These are phyloP conservation scores for Coffea humblotiana DNA, from an alignment of 305 asterid species.

Conservation along the genomic window DNA sequence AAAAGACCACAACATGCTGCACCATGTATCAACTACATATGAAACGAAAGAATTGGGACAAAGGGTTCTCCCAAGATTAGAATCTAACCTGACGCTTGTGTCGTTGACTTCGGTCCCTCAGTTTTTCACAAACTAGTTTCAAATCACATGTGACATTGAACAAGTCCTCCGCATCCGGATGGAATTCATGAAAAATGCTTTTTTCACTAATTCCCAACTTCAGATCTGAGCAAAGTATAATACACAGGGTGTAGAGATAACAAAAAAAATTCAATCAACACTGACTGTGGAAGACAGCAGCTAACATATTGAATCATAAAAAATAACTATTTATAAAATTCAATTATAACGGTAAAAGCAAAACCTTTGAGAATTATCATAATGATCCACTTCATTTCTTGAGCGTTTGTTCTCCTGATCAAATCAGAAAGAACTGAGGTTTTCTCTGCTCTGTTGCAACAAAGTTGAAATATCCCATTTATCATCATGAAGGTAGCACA, in stretches of 20 bases:
- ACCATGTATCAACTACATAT: background rate
- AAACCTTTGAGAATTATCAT: slow-evolving; percentile 96
- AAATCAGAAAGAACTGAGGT: slow-evolving; percentile 66
- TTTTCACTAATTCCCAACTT: slow-evolving; percentile 93
- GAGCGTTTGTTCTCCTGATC: slow-evolving; percentile 83
- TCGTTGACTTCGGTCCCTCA: slow-evolving; percentile 79
- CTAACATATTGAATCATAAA: background rate
- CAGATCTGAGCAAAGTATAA: slow-evolving; percentile 53
- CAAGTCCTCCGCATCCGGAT: slow-evolving; percentile 97
- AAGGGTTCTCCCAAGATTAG: background rate
- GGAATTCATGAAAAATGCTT: slow-evolving; percentile 93
- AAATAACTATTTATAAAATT: background rate
- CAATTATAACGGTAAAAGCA: slow-evolving; percentile 9
- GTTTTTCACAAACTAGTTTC: slow-evolving; percentile 81
- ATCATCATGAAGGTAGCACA: slow-evolving; percentile 15
- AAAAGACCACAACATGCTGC: background rate
- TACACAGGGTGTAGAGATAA: slow-evolving; percentile 17
- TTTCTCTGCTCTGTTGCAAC: slow-evolving; percentile 64
- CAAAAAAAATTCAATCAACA: slow-evolving; percentile 4
- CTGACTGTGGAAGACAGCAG: background rate
- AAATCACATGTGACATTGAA: slow-evolving; percentile 95
- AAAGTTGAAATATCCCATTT: slow-evolving; percentile 26
- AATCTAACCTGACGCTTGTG: slow-evolving; percentile 83
- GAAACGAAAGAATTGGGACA: too few species aligned
- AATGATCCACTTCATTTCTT: slow-evolving; percentile 97